phyloP scores from a whole-genome alignment of 2,329 filamentous ascomycete species.

The Aureobasidium sp. region DNA sequence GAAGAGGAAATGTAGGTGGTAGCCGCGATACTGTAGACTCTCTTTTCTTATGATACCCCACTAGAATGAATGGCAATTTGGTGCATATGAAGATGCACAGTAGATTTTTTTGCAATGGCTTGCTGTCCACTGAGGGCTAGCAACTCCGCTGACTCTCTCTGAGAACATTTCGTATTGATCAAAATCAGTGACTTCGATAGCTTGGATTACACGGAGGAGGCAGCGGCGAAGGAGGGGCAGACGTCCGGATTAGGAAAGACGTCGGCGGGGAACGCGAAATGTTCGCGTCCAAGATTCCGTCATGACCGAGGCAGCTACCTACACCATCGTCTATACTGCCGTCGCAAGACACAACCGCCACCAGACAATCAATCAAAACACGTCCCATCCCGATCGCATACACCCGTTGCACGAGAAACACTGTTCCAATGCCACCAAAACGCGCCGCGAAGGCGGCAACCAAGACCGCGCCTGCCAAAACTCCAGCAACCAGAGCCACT shows the following conservation, averaged over 20 bases:
- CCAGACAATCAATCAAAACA: neutral
- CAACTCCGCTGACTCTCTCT: neutral
- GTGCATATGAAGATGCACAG: neutral
- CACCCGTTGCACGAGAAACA: neutral
- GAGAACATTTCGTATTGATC: too few species aligned
- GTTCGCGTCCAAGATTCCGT: constrained; percentile 10
- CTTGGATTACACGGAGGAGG: neutral
- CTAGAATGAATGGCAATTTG: neutral
- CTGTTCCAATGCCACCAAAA: constrained; percentile 17
- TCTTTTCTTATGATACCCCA: neutral
- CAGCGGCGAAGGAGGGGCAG: constrained; percentile 5
- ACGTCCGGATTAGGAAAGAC: neutral
- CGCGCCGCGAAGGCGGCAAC: constrained; percentile 18
- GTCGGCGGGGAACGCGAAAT: constrained; percentile 3
- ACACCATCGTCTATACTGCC: neutral
- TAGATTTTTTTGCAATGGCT: neutral
- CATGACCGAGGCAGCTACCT: constrained; percentile 9
- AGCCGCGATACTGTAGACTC: neutral
- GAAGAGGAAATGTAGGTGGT: neutral
- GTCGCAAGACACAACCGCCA: constrained; percentile 1
- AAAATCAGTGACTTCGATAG: too few species aligned
- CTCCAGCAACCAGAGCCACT: constrained; percentile 15
- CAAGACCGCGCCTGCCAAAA: neutral
- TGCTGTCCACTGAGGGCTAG: neutral
- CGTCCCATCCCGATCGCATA: constrained; percentile 1